Evolutionary conservation across 805 yeast genomes (phyloP).

Genomic region (Wickerhamiella azyma): DNA sequence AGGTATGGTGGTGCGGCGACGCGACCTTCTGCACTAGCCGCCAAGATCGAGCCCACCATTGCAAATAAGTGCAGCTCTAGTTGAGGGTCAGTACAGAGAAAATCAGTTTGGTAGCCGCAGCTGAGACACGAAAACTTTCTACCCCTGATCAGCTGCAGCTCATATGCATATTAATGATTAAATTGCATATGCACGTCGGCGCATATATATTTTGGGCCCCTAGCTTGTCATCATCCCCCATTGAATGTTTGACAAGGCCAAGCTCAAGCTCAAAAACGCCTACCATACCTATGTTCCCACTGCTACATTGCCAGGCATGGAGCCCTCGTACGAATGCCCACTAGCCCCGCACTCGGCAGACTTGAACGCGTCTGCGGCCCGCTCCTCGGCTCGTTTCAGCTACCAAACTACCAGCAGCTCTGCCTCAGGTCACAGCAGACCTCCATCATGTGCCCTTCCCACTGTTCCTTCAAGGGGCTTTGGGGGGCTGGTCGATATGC

Average conservation of each 20-base stretch:
- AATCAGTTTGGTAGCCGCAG: too few species aligned
- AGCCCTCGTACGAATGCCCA: not conserved
- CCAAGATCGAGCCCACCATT: too few species aligned
- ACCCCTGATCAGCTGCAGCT: too few species aligned
- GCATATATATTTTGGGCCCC: not conserved
- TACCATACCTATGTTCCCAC: slow-evolving; percentile 4
- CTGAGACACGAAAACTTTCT: too few species aligned
- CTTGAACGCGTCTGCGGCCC: not conserved
- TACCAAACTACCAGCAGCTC: slow-evolving; percentile 3
- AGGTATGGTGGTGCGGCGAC: too few species aligned
- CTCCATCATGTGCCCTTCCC: not conserved
- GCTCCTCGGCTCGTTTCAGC: not conserved
- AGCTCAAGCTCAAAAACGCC: slow-evolving; percentile 4
- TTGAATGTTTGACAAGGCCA: slow-evolving; percentile 2
- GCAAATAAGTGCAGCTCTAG: too few species aligned
- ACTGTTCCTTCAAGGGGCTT: not conserved
- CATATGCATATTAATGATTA: not conserved
- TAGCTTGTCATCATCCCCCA: not conserved
- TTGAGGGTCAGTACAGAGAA: too few species aligned
- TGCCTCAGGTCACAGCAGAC: not conserved
- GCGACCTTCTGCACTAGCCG: too few species aligned
- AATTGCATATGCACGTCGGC: not conserved
- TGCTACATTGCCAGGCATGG: slow-evolving; percentile 1
- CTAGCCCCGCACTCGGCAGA: not conserved
- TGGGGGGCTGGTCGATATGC: not conserved